Evolutionary conservation across 2,329 filamentous ascomycete genomes (phyloP), one percentile per base, ranked within the genome.

Genomic region (Monosporascus sp.): DNA sequence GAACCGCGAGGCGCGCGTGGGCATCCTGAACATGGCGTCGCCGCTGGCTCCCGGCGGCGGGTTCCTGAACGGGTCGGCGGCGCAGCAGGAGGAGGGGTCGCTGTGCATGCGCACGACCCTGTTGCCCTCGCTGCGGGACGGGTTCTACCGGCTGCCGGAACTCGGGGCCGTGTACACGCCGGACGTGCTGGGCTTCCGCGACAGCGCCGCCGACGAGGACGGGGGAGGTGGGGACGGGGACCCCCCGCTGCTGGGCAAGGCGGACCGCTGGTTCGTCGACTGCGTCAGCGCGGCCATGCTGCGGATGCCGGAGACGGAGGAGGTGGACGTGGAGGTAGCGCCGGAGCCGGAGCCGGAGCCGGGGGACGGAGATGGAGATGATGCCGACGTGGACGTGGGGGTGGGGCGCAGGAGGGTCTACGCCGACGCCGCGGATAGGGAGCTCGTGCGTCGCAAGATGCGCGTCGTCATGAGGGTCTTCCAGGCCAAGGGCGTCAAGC

Each of bases 11-110:
- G 51, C 61, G 8, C 68, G 76, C 38, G 72, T 82, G 1, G 80
- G 74, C 4, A 71, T 86, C 24, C 71, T 86, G 3, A 85, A 84
- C 64, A 85, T 86, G 82, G 82, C 82, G 0, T 86, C 82, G 0
- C 80, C 82, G 0, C 72, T 84, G 0, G 75, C 75, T 0, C 80
- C 83, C 0, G 84, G 84, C 14, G 83, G 83, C 7, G 84, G 83
- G 0, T 77, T 86, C 31, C 65, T 85, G 0, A 75, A 75, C 15
- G 84, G 84, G 20, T 80, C 82, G 0, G 78, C 77, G 8, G 78
- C 77, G 4, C 81, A 85, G 56, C 83, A 86, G 61, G 83, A 85
- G 56, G 83, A 86, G 61, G 83, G 85, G 60, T 80, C 75, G 24
- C 72, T 87, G 2, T 86, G 83, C 60, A 74, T 79, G 58, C 77